A percentile compares a stretch with the other conserved stretches of the same genome.
phyloP scores from a whole-genome alignment of 306 rosid species.

The Cucumis hystrix region DNA sequence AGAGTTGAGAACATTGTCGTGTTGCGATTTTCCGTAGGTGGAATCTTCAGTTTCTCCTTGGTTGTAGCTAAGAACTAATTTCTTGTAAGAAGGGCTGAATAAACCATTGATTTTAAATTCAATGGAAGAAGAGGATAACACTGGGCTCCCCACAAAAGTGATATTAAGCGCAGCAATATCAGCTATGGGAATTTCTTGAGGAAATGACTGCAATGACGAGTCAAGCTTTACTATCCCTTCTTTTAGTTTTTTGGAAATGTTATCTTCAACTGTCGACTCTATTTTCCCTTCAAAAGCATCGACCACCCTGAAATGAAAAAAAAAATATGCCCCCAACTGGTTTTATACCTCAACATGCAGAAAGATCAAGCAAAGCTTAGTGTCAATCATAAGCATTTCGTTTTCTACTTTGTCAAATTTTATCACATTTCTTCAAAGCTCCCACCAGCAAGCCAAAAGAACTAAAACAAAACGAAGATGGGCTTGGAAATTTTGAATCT shows the following conservation, averaged over 20 bases:
- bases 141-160: constrained; percentile 51
- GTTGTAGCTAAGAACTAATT: constrained; percentile 17
- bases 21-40: constrained; percentile 31
- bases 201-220: constrained; percentile 43
- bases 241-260: constrained; percentile 37
- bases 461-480: background rate
- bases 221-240: constrained; percentile 54
- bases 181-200: constrained; percentile 38
- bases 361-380: background rate
- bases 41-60: constrained; percentile 14
- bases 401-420: background rate
- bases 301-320: constrained; percentile 38
- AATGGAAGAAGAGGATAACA: constrained; percentile 39
- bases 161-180: constrained; percentile 42
- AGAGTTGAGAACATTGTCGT: constrained; percentile 49
- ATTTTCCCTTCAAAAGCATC: constrained; percentile 45
- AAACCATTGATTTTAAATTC: constrained; percentile 57
- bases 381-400: background rate
- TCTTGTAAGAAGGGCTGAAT: constrained; percentile 22
- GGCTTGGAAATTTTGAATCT: background rate
- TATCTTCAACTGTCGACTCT: constrained; percentile 54
- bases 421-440: background rate
- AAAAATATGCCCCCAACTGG: constrained; percentile 5
- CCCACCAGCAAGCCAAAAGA: background rate
- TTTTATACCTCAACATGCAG: background rate